phyloP scores from a whole-genome alignment of 2,329 filamentous ascomycete species.

The Pyrenochaeta sp. region DNA sequence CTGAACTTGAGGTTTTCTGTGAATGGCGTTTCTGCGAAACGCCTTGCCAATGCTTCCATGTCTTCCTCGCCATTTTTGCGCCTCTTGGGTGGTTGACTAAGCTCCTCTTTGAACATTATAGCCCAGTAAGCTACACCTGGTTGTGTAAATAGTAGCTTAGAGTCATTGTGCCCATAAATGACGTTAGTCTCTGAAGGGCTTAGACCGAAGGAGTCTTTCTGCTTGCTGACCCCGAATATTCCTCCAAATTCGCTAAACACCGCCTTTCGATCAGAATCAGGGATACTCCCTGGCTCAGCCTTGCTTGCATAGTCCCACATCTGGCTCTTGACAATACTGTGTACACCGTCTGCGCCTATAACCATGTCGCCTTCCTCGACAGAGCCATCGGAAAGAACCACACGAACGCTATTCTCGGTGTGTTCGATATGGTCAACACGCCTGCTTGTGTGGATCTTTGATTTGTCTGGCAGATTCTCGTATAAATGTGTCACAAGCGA shows the following conservation, averaged over 20 bases:
- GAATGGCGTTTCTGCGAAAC: constrained; percentile 36
- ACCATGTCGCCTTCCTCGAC: constrained; percentile 28
- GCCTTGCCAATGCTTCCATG: constrained; percentile 33
- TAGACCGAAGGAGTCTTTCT: constrained; percentile 32
- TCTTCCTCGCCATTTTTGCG: constrained; percentile 30
- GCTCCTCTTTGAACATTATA: constrained; percentile 17
- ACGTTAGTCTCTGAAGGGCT: constrained; percentile 32
- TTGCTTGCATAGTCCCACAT: constrained; percentile 32
- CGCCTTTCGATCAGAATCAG: constrained; percentile 17
- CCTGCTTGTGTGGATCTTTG: constrained; percentile 18
- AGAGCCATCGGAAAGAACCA: constrained; percentile 23
- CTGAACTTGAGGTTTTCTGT: constrained; percentile 41
- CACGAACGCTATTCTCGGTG: constrained; percentile 18
- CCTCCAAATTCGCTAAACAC: constrained; percentile 21
- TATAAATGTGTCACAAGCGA: constrained; percentile 27
- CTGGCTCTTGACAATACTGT: constrained; percentile 25
- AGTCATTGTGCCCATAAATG: constrained; percentile 28
- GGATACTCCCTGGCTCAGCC: constrained; percentile 9
- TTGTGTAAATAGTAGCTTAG: constrained; percentile 39
- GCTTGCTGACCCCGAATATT: constrained; percentile 23
- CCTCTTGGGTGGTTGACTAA: constrained; percentile 13
- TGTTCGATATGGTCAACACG: constrained; percentile 24
- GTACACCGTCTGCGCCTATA: constrained; percentile 36
- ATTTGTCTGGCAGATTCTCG: constrained; percentile 28
- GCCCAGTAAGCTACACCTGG: constrained; percentile 16